Evolutionary conservation across 129 eudicot species (phyloP).

Genomic region (Helianthus tuberosus): DNA sequence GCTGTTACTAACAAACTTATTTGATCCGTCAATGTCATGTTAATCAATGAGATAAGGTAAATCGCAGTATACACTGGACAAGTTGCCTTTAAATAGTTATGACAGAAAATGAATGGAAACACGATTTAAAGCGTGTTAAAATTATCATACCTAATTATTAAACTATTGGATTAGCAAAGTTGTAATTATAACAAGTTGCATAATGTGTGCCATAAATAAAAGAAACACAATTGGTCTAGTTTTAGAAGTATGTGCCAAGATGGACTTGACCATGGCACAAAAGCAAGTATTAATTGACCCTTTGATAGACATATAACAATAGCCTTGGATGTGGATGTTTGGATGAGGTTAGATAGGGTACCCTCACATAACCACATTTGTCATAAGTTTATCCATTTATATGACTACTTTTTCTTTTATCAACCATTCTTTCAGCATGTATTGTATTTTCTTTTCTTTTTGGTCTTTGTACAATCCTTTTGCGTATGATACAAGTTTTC

Average conservation of each 20-base stretch:
- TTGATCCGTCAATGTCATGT: too few species aligned
- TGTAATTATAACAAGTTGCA: slow-evolving; percentile 17
- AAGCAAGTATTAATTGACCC: slow-evolving; percentile 36
- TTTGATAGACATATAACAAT: slow-evolving; percentile 27
- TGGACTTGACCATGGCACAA: slow-evolving; percentile 35
- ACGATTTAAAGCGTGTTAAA: too few species aligned
- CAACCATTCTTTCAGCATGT: slow-evolving; percentile 22
- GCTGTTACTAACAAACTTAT: too few species aligned
- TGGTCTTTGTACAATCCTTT: not conserved
- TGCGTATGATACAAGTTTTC: slow-evolving; percentile 9
- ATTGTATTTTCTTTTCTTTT: not conserved
- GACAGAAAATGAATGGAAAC: too few species aligned
- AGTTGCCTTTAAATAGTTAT: too few species aligned
- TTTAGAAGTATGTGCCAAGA: slow-evolving; percentile 35
- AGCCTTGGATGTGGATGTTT: slow-evolving; percentile 30
- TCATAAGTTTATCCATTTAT: slow-evolving; percentile 26
- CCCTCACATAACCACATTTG: slow-evolving; percentile 28
- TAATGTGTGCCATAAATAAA: not conserved
- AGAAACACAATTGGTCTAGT: slow-evolving; percentile 20
- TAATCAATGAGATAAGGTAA: too few species aligned
- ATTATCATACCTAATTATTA: too few species aligned
- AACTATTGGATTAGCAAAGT: not conserved
- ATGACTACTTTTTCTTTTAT: slow-evolving; percentile 38
- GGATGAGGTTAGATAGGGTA: slow-evolving; percentile 36
- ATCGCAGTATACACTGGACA: too few species aligned